A percentile compares a stretch with the other conserved stretches of the same genome.
These are phyloP conservation scores for Phialemoniopsis sp. DNA, from an alignment of 2,329 filamentous ascomycete genomes.

Conservation along the genomic window DNA sequence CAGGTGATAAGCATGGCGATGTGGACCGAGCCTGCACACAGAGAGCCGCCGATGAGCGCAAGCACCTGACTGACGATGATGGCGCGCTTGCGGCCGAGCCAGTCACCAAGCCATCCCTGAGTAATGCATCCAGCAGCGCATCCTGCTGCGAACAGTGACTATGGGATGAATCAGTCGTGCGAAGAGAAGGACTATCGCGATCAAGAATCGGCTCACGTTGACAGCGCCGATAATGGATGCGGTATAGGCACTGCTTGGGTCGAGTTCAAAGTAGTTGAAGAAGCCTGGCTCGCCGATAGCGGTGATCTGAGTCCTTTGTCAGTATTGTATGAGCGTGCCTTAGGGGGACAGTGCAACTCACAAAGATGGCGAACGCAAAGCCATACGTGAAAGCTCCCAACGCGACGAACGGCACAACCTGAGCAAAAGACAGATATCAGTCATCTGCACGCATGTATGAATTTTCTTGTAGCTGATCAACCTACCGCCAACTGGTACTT, in stretches of 20 bases:
- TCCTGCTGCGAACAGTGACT: constrained; percentile 1
- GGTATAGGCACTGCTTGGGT: constrained; percentile 3
- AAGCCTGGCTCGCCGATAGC: constrained; percentile 6
- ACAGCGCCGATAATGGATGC: constrained; percentile 4
- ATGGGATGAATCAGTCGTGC: background rate
- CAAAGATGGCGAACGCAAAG: constrained; percentile 6
- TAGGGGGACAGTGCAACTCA: background rate
- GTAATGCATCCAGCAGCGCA: constrained; percentile 1
- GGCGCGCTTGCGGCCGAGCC: constrained; percentile 1
- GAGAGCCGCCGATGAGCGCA: constrained; percentile 3
- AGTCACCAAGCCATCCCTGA: constrained; percentile 1
- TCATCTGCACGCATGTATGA: no score
- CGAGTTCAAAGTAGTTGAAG: constrained; percentile 5
- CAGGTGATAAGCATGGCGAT: constrained; percentile 3
- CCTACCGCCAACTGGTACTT: no score
- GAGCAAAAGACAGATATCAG: no score
- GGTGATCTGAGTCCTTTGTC: background rate
- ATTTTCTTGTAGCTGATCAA: no score
- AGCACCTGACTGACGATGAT: constrained; percentile 2
- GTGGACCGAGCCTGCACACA: constrained; percentile 5
- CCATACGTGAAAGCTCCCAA: constrained; percentile 5
- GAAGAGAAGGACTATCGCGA: no score
- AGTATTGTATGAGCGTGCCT: background rate
- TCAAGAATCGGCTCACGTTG: constrained; percentile 1
- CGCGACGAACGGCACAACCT: constrained; percentile 3